Conservation (phyloP, 352 stramenopile genomes). For the Phytopythium boreale region DNA sequence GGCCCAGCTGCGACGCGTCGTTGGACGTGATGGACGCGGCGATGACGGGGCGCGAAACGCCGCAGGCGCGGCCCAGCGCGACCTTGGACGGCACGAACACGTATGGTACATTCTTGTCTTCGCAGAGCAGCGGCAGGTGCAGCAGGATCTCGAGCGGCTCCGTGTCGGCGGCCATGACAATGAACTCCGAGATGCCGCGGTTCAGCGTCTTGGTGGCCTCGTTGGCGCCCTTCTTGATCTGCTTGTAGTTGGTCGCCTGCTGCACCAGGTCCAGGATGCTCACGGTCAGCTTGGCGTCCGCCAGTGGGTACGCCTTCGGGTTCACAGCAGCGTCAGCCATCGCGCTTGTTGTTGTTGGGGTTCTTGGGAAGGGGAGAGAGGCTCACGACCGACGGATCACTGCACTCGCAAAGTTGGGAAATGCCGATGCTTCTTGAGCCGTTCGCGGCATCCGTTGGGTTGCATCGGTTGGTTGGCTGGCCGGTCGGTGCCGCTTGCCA, state of each 20-base stretch:
- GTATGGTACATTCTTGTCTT: conserved; percentile 97
- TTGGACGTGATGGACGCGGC: conserved; percentile 98
- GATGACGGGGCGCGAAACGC: conserved; percentile 99
- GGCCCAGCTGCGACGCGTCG: conserved; percentile 98
- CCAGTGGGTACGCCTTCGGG: conserved; percentile 97
- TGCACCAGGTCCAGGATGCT: conserved; percentile 99
- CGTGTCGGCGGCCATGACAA: conserved; percentile 99
- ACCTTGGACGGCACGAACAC: conserved; percentile 96
- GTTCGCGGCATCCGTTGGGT: not conserved
- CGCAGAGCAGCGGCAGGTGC: conserved; percentile 98
- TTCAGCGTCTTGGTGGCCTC: conserved; percentile 99
- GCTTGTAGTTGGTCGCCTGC: conserved; percentile 99
- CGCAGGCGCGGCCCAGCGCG: conserved; percentile 97
- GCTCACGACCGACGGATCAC: conserved; percentile 90
- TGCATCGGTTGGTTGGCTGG: conserved; percentile 4
- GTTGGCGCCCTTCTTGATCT: conserved; percentile 99
- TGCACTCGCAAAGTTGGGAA: conserved; percentile 45
- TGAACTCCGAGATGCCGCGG: conserved; percentile 99
- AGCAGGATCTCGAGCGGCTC: conserved; percentile 99
- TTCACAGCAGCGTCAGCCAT: conserved; percentile 87
- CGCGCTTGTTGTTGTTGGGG: conserved; percentile 6
- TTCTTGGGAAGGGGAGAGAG: conserved; percentile 21
- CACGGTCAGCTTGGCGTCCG: conserved; percentile 97
- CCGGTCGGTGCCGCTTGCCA: not conserved
- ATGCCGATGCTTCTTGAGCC: conserved; percentile 4